Evolutionary conservation across 176 grass and related monocot species (phyloP), one percentile per base, ranked within the genome.

Genomic region (Chloris gayana): DNA sequence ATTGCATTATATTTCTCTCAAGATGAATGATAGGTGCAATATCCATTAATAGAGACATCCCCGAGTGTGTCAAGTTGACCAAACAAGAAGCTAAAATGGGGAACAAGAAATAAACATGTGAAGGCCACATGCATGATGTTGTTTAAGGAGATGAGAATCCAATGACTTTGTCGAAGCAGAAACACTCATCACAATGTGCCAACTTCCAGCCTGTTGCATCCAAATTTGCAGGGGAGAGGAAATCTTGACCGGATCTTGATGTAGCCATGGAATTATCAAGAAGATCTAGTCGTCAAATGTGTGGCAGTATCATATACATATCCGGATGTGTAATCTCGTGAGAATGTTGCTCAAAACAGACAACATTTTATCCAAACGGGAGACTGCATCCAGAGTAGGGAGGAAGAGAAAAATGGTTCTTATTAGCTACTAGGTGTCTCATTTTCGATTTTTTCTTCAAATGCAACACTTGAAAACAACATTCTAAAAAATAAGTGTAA

Each of bases 161-260:
- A 85, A 88, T 88, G 89, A 44, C 85, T 54, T 47, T 82, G 81
- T 15, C 81, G 44, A 42, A 63, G 39, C 85, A 85, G 72, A 72
- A 62, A 83, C 53, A 87, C 78, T 80, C 79, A 77, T 84, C 67
- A 69, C 81, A 86, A 76, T 29, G 85, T 31, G 75, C 79, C 85
- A 91, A 86, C 44, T 64, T 80, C 77, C 91, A 87, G 84, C 78
- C 83, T 81, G 86, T 88, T 74, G 67, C 44, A 70, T 81, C 74
- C 69, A 79, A 69, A 35, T 27, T 53, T 76, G 44, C 32, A 89
- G 56, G 70, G 44, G 41, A 13, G 41, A 32, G 63, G 64, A 86
- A 35, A 44, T 68, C 34, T 74, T 42, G 41, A 21, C 58, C 57
- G 39, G 64, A 76, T 85, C 56, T 79, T 77, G 22, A 74, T 79